phyloP scores from a whole-genome alignment of 495 filamentous ascomycete species.

The Neurospora pannonica region DNA sequence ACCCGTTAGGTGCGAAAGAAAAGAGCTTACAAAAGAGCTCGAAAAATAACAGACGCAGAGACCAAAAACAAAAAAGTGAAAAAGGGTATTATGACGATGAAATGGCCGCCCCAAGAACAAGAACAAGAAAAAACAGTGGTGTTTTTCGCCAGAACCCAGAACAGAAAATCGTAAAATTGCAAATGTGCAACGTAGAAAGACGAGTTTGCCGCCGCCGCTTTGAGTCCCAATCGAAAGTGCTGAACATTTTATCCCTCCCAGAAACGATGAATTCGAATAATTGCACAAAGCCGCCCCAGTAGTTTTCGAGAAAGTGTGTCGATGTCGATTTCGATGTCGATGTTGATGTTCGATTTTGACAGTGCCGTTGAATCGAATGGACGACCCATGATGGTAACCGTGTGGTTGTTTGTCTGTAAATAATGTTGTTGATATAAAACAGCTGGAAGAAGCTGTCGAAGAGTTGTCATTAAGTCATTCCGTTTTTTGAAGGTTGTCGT shows the following conservation, averaged over 20 bases:
- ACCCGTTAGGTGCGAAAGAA: not conserved
- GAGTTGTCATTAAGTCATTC: not conserved
- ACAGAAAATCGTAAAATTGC: not conserved
- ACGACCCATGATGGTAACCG: not conserved
- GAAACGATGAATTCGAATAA: not conserved
- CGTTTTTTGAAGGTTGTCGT: not conserved
- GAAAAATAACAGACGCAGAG: not conserved
- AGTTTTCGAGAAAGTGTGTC: not conserved
- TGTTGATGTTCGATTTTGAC: not conserved
- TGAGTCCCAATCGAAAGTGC: not conserved
- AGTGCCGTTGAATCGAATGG: not conserved
- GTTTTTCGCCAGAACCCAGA: not conserved
- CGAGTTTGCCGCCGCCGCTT: not conserved
- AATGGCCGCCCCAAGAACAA: not conserved
- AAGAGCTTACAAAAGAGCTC: not conserved
- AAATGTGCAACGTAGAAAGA: not conserved
- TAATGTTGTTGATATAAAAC: not conserved
- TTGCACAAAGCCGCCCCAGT: not conserved
- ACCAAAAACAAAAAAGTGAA: not conserved
- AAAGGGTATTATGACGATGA: not conserved
- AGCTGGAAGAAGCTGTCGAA: not conserved
- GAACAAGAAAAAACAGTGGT: not conserved
- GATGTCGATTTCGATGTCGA: not conserved
- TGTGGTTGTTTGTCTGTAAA: not conserved
- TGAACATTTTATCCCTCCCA: not conserved